phyloP scores from a whole-genome alignment of 331 rosid genomes.

The Rhamnella rubrinervis region DNA sequence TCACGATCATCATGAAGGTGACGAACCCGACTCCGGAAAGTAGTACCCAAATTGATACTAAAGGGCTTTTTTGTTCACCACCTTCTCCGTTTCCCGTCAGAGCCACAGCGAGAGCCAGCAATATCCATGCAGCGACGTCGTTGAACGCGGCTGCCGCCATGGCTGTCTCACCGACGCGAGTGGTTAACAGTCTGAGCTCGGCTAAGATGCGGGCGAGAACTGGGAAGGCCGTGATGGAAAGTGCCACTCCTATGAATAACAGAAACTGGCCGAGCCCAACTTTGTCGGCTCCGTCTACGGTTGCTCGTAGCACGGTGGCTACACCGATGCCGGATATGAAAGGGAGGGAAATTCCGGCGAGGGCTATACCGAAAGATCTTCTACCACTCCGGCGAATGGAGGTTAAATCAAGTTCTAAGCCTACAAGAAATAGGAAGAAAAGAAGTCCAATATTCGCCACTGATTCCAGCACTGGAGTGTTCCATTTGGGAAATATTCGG shows the following conservation, averaged over 20 bases:
- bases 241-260: constrained; percentile 84
- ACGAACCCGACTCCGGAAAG: constrained; percentile 60
- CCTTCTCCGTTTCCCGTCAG: constrained; percentile 42
- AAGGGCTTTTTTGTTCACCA: constrained; percentile 44
- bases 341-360: constrained; percentile 68
- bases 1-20: constrained; percentile 47
- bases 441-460: constrained; percentile 76
- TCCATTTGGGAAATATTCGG: constrained; percentile 64
- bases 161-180: constrained; percentile 75
- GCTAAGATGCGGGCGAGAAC: constrained; percentile 87
- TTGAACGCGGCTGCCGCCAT: constrained; percentile 90
- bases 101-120: constrained; percentile 71
- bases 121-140: constrained; percentile 86
- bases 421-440: constrained; percentile 73
- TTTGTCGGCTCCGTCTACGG: constrained; percentile 58
- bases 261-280: constrained; percentile 57
- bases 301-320: constrained; percentile 56
- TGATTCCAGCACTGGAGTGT: constrained; percentile 64
- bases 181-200: constrained; percentile 75
- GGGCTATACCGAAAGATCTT: constrained; percentile 58
- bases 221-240: constrained; percentile 89
- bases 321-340: constrained; percentile 72
- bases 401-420: constrained; percentile 63
- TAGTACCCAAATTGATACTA: constrained; percentile 66
- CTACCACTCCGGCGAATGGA: constrained; percentile 69